A percentile compares a stretch with the other conserved stretches of the same genome.
Evolutionary conservation across 2,329 filamentous ascomycete genomes (phyloP).

Genomic region (Alternaria postmessia): DNA sequence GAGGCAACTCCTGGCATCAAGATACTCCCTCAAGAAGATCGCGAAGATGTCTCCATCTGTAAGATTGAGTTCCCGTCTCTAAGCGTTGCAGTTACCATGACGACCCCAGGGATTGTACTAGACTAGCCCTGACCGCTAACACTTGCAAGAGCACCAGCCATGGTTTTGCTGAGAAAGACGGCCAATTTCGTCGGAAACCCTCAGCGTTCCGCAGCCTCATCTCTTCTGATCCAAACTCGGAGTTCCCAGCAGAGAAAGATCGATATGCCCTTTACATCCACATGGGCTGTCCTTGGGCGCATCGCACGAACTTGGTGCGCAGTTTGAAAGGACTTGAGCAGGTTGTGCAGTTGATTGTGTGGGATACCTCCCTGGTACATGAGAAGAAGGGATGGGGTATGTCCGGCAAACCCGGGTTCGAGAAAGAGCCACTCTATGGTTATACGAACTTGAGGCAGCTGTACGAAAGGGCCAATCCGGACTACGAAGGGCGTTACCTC

Average conservation of each 20-base stretch:
- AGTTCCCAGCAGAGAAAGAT: constrained; percentile 66
- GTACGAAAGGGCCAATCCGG: constrained; percentile 72
- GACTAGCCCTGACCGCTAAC: not conserved
- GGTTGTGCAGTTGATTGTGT: constrained; percentile 58
- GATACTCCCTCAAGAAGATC: not conserved
- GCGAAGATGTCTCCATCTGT: not conserved
- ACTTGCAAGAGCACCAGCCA: not conserved
- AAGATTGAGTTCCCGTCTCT: not conserved
- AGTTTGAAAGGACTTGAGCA: constrained; percentile 60
- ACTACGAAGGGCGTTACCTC: constrained; percentile 66
- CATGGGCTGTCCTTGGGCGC: constrained; percentile 70
- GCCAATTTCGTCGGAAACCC: constrained; percentile 65
- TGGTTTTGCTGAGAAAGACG: constrained; percentile 54
- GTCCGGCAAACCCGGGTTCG: constrained; percentile 22
- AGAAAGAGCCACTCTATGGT: constrained; percentile 10
- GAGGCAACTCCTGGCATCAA: not conserved
- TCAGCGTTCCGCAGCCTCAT: constrained; percentile 65
- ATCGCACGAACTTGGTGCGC: constrained; percentile 58
- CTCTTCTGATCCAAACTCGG: constrained; percentile 58
- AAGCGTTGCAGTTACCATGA: not conserved
- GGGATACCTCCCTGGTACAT: constrained; percentile 45
- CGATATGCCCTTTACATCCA: constrained; percentile 71
- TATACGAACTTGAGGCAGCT: constrained; percentile 62
- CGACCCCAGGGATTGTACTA: not conserved
- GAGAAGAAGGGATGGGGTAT: constrained; percentile 38